These are phyloP conservation scores for Aspergillus melleus DNA, from an alignment of 2,329 filamentous ascomycete species.

Conservation along the genomic window DNA sequence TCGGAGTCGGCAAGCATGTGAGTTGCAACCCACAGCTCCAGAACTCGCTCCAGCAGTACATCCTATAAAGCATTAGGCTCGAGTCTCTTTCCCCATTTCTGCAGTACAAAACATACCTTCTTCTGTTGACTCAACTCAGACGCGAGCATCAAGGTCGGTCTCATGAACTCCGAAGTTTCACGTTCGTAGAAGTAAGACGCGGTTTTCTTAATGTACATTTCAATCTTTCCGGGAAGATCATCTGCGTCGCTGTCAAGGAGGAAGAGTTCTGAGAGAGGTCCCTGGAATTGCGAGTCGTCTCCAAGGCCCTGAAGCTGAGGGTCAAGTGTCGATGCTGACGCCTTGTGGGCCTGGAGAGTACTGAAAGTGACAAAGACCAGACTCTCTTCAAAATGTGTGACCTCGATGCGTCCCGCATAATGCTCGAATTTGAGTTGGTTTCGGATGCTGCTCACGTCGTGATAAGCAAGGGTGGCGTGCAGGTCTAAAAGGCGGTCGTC, in stretches of 20 bases:
- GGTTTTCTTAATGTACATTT: slow-evolving; percentile 55
- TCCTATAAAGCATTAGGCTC: slow-evolving; percentile 32
- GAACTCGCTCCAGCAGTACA: slow-evolving; percentile 49
- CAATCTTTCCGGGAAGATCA: slow-evolving; percentile 53
- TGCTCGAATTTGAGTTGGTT: slow-evolving; percentile 50
- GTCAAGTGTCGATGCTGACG: slow-evolving; percentile 38
- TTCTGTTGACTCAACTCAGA: slow-evolving; percentile 39
- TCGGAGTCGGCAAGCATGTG: slow-evolving; percentile 53
- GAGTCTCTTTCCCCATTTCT: background rate
- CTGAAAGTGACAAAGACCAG: slow-evolving; percentile 50
- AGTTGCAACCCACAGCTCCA: slow-evolving; percentile 60
- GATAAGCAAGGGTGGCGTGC: slow-evolving; percentile 54
- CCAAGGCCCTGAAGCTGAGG: slow-evolving; percentile 43
- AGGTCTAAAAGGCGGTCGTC: slow-evolving; percentile 35
- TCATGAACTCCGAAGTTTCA: slow-evolving; percentile 54
- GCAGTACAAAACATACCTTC: slow-evolving; percentile 29
- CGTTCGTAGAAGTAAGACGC: slow-evolving; percentile 47
- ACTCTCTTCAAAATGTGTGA: slow-evolving; percentile 56
- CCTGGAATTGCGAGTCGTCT: slow-evolving; percentile 41
- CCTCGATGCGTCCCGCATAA: slow-evolving; percentile 55
- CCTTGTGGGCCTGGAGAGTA: slow-evolving; percentile 40
- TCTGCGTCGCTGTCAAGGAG: slow-evolving; percentile 53
- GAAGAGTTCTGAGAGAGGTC: slow-evolving; percentile 43
- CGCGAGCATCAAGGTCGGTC: slow-evolving; percentile 47
- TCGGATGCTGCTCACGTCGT: slow-evolving; percentile 51